Evolutionary conservation across 768 basidiomycete species (phyloP).

Genomic region (Candolleomyces aberdarensis): DNA sequence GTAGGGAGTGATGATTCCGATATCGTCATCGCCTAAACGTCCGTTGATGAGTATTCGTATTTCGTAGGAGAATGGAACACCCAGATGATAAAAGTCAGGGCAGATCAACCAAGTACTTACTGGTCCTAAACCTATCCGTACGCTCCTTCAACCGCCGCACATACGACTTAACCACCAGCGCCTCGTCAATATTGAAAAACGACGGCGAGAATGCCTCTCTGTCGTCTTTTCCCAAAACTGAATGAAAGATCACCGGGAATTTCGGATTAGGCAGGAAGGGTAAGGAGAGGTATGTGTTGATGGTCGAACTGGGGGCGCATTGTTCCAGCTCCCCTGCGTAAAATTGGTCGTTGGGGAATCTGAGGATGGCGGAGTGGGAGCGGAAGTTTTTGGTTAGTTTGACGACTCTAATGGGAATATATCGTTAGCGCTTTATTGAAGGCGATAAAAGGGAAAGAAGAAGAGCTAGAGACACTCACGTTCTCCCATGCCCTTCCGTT

Average conservation of each 20-base stretch:
- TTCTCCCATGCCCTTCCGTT: constrained; percentile 22
- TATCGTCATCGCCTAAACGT: too few species aligned
- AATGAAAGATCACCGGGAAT: constrained; percentile 65
- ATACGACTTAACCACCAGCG: constrained; percentile 50
- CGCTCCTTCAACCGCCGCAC: constrained; percentile 34
- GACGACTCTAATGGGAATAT: constrained; percentile 21
- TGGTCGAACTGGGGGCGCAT: constrained; percentile 40
- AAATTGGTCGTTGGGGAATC: constrained; percentile 59
- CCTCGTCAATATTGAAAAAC: constrained; percentile 68
- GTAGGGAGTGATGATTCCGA: constrained; percentile 25
- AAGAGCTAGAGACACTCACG: constrained; percentile 13
- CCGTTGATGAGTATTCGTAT: too few species aligned
- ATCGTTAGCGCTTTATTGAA: too few species aligned
- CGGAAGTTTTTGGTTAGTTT: constrained; percentile 66
- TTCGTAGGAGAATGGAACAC: too few species aligned
- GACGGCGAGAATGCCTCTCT: constrained; percentile 68
- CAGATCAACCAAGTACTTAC: constrained; percentile 25
- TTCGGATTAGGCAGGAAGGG: constrained; percentile 36
- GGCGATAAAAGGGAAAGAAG: too few species aligned
- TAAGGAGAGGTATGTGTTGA: constrained; percentile 37
- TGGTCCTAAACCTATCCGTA: constrained; percentile 29
- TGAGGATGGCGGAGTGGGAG: constrained; percentile 57
- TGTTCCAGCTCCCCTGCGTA: constrained; percentile 52
- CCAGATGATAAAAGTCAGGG: too few species aligned
- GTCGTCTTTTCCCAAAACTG: constrained; percentile 56